These are phyloP conservation scores for Ophiobolus disseminans DNA, from an alignment of 2,329 filamentous ascomycete species.

Conservation along the genomic window DNA sequence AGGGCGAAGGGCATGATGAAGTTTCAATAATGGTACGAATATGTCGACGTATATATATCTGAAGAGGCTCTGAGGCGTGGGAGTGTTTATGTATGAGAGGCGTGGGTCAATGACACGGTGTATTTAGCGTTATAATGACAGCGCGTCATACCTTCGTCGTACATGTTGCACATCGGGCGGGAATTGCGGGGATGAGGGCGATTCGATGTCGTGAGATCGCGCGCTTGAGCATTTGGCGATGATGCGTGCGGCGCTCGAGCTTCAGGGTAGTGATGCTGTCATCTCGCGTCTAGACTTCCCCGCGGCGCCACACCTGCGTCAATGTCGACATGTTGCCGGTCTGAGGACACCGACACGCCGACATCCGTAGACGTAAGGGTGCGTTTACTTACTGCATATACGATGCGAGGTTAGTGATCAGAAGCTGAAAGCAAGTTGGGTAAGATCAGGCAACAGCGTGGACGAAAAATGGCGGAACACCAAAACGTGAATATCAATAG, in stretches of 20 bases:
- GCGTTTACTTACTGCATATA: no score
- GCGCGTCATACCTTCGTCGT: constrained; percentile 3
- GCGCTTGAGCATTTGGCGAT: no score
- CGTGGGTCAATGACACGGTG: background rate
- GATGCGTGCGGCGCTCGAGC: constrained; percentile 1
- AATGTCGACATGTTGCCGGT: background rate
- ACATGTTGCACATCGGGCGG: background rate
- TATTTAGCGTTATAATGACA: background rate
- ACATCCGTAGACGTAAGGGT: background rate
- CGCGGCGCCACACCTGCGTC: background rate
- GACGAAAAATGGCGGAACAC: no score
- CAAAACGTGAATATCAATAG: no score
- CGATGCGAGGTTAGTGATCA: no score
- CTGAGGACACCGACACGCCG: background rate
- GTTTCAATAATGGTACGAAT: background rate
- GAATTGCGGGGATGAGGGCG: background rate
- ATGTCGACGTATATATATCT: background rate
- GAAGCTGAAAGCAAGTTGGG: background rate
- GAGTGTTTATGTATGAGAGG: constrained; percentile 10
- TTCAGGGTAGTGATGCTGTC: constrained; percentile 5
- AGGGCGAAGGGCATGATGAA: constrained; percentile 26
- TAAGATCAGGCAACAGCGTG: background rate
- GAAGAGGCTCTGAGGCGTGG: background rate
- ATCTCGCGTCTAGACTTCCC: background rate
- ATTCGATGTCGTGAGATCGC: background rate